Conservation (phyloP, 352 stramenopile species). For the Phytophthora palmivora region DNA sequence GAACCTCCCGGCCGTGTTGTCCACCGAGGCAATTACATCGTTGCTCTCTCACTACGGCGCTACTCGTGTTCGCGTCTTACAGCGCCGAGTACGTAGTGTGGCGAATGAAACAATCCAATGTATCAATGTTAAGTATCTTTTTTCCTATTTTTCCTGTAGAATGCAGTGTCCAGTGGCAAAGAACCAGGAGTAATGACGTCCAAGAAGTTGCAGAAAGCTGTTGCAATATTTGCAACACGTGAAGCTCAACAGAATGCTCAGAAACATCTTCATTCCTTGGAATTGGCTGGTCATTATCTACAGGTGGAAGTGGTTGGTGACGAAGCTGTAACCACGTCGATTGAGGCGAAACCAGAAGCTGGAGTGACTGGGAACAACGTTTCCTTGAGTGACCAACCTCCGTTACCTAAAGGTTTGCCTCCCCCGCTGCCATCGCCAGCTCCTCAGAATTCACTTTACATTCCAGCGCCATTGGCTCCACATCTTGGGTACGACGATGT, state of each 20-base stretch:
- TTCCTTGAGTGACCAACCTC: constrained; percentile 22
- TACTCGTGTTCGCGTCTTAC: constrained; percentile 49
- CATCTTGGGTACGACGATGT: constrained; percentile 67
- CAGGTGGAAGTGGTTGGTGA: constrained; percentile 39
- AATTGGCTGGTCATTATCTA: constrained; percentile 65
- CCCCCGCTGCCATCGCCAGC: constrained; percentile 34
- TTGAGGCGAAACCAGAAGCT: constrained; percentile 13
- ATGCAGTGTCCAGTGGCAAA: constrained; percentile 33
- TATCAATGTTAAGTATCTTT: constrained; percentile 12
- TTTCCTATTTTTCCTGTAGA: constrained; percentile 26
- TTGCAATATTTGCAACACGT: constrained; percentile 50
- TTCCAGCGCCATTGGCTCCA: constrained; percentile 62
- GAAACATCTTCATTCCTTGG: constrained; percentile 47
- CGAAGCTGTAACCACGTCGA: constrained; percentile 10
- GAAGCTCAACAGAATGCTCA: constrained; percentile 48
- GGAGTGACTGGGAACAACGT: background rate
- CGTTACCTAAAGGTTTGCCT: constrained; percentile 41
- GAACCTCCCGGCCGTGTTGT: constrained; percentile 67
- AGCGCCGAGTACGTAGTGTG: constrained; percentile 35
- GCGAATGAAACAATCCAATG: background rate
- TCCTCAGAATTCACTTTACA: constrained; percentile 25
- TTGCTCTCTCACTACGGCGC: constrained; percentile 74
- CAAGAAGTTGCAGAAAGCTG: constrained; percentile 45
- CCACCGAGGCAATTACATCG: constrained; percentile 56
- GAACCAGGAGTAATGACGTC: constrained; percentile 32